phyloP scores from a whole-genome alignment of 2,329 filamentous ascomycete genomes.

The Fusarium praegraminearum region DNA sequence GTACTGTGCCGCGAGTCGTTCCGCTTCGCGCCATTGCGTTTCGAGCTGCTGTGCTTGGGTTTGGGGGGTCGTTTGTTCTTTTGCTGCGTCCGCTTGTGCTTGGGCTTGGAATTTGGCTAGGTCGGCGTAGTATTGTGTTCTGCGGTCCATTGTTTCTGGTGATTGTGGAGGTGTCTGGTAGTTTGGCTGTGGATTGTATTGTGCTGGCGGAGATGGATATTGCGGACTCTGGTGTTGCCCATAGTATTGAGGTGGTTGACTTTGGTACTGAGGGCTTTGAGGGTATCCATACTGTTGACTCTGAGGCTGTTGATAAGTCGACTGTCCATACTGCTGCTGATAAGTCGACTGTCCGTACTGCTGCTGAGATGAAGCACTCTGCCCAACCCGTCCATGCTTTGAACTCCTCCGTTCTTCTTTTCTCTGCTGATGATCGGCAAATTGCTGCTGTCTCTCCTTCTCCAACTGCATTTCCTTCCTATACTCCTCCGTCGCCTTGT shows the following conservation, averaged over 20 bases:
- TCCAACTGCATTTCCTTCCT: slow-evolving; percentile 29
- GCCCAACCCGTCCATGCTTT: slow-evolving; percentile 5
- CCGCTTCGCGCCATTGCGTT: slow-evolving; percentile 38
- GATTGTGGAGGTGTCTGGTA: not conserved
- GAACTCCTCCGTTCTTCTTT: not conserved
- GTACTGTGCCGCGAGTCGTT: slow-evolving; percentile 40
- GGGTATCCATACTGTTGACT: slow-evolving; percentile 5
- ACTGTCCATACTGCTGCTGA: slow-evolving; percentile 8
- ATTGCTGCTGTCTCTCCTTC: slow-evolving; percentile 34
- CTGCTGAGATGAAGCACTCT: slow-evolving; percentile 7
- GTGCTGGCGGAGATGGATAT: slow-evolving; percentile 4
- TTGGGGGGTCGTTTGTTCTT: not conserved
- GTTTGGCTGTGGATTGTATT: slow-evolving; percentile 10
- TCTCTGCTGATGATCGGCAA: slow-evolving; percentile 27
- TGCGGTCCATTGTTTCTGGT: not conserved
- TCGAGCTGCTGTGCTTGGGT: slow-evolving; percentile 26
- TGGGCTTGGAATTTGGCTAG: not conserved
- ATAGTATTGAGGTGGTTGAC: not conserved
- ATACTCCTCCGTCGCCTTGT: slow-evolving; percentile 44
- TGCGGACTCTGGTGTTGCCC: slow-evolving; percentile 8
- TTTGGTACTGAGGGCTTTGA: slow-evolving; percentile 15
- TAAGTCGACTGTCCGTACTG: not conserved
- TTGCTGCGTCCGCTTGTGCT: not conserved
- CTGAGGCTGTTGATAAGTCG: slow-evolving; percentile 2
- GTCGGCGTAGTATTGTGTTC: not conserved